These are phyloP conservation scores for Monosporascus sp. DNA, from an alignment of 2,329 filamentous ascomycete species.

Conservation along the genomic window DNA sequence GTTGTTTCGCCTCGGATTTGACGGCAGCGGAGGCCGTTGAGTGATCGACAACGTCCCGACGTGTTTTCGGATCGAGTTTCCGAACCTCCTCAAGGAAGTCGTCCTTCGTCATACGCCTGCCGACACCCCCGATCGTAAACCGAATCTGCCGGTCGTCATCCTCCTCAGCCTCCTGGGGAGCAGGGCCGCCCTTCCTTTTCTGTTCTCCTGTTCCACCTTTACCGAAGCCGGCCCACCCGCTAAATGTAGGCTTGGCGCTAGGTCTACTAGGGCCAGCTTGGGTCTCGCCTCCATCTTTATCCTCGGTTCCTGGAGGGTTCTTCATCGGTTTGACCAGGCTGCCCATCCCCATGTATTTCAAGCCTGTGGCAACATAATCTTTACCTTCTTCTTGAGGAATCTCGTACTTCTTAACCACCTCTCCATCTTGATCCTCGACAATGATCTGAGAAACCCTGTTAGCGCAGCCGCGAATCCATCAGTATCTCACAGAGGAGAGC, in stretches of 20 bases:
- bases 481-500: background rate
- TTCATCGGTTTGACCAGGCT: conserved; percentile 36
- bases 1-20: conserved; percentile 42
- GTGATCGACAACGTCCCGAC: conserved; percentile 47
- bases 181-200: conserved; percentile 34
- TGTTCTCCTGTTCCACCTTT: conserved; percentile 24
- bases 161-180: conserved; percentile 37
- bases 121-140: conserved; percentile 71
- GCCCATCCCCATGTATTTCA: conserved; percentile 52
- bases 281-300: conserved; percentile 13
- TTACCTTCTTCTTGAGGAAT: conserved; percentile 52
- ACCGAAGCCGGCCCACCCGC: conserved; percentile 48
- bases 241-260: conserved; percentile 31
- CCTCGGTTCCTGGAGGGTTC: conserved; percentile 28
- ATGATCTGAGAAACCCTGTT: conserved; percentile 57
- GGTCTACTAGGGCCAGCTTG: conserved; percentile 21
- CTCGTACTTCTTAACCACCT: conserved; percentile 81
- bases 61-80: conserved; percentile 63
- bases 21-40: conserved; percentile 43
- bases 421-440: conserved; percentile 80
- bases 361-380: conserved; percentile 38
- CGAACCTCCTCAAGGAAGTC: conserved; percentile 74
- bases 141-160: conserved; percentile 67
- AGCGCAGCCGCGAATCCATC: conserved; percentile 12
- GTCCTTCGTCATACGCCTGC: conserved; percentile 70